Evolutionary conservation across 176 grass and related monocot genomes (phyloP).

Genomic region (Dactylis glomerata): DNA sequence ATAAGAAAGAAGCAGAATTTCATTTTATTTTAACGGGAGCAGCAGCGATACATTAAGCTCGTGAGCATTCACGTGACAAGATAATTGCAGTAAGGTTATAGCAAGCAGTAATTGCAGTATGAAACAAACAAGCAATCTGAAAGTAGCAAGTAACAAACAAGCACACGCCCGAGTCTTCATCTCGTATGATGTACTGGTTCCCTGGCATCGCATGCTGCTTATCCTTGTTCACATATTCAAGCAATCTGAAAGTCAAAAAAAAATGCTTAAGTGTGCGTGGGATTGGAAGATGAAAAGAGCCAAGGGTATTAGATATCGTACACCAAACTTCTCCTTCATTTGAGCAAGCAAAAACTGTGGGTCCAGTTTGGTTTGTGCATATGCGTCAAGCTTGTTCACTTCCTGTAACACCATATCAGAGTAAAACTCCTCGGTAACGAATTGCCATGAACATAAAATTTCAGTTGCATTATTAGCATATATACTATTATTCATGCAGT

Average conservation of each 20-base stretch:
- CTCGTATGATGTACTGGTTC: neutral
- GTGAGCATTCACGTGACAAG: no score
- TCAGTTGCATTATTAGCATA: neutral
- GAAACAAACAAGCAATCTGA: no score
- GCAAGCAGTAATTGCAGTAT: no score
- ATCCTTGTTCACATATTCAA: conserved; percentile 18
- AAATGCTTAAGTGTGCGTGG: neutral
- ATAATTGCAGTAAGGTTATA: no score
- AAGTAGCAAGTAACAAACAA: neutral
- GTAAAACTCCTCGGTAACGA: neutral
- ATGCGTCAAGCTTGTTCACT: conserved; percentile 73
- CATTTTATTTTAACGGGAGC: no score
- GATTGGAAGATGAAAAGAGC: neutral
- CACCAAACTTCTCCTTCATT: conserved; percentile 53
- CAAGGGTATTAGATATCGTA: conserved; percentile 13
- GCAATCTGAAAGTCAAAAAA: conserved; percentile 32
- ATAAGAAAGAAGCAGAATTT: no score
- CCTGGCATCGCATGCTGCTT: neutral
- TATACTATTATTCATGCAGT: no score
- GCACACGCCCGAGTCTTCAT: neutral
- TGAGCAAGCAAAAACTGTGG: conserved; percentile 45
- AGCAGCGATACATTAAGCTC: no score
- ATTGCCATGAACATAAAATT: neutral
- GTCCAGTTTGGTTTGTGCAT: conserved; percentile 49
- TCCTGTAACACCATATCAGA: conserved; percentile 19